A percentile compares a stretch with the other conserved stretches of the same genome.
Conservation (phyloP, 768 basidiomycete species). For the Suillus decipiens region DNA sequence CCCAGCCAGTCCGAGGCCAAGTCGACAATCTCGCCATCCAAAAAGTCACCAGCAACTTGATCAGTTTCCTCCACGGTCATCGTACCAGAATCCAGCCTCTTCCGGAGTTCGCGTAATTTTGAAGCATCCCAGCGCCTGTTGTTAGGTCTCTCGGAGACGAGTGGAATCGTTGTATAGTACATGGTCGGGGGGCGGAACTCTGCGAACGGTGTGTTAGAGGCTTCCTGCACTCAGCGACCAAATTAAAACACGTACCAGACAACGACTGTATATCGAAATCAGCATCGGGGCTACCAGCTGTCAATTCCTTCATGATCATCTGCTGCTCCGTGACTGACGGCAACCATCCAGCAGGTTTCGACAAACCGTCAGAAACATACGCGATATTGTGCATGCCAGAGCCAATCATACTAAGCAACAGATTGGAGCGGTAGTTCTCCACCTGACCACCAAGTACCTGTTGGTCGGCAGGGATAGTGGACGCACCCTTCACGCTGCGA, state of each 20-base stretch:
- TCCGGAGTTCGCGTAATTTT: conserved; percentile 90
- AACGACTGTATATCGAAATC: conserved; percentile 86
- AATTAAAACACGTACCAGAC: conserved; percentile 58
- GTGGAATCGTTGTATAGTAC: conserved; percentile 96
- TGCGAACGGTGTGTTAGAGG: conserved; percentile 32
- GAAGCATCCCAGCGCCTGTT: conserved; percentile 93
- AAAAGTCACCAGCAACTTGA: conserved; percentile 83
- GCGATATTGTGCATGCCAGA: conserved; percentile 67
- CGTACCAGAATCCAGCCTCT: conserved; percentile 87
- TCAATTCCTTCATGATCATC: conserved; percentile 94
- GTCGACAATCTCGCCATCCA: conserved; percentile 94
- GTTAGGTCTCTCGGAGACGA: conserved; percentile 81
- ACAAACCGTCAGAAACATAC: conserved; percentile 53
- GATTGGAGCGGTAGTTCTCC: conserved; percentile 93
- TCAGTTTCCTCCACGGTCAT: conserved; percentile 88
- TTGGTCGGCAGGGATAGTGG: conserved; percentile 88
- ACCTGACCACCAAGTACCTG: conserved; percentile 90
- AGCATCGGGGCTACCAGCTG: conserved; percentile 71
- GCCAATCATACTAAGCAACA: conserved; percentile 86
- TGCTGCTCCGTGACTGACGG: conserved; percentile 90
- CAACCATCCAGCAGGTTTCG: conserved; percentile 66
- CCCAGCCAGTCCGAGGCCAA: conserved; percentile 98
- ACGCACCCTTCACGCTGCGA: conserved; percentile 87
- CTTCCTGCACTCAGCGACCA: neutral
- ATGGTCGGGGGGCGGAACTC: conserved; percentile 91